Conservation (phyloP, 2,329 filamentous ascomycete species). For the Aspergillus quadrilineatus region DNA sequence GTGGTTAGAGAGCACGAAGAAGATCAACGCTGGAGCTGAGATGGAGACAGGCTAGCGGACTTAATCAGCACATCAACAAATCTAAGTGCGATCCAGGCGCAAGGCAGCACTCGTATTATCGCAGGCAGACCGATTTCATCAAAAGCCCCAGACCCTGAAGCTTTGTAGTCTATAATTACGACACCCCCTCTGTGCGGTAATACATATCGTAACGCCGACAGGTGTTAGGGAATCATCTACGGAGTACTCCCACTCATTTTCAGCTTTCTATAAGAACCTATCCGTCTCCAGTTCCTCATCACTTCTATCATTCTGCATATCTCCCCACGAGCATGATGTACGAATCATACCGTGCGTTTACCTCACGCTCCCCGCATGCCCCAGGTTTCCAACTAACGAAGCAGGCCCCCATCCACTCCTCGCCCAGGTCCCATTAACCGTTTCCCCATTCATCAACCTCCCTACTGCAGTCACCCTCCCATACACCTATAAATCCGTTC, state of each 20-base stretch:
- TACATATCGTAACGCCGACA: not conserved
- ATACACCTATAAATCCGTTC: conserved; percentile 90
- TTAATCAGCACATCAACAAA: not conserved
- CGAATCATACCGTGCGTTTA: conserved; percentile 44
- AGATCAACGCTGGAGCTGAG: conserved; percentile 6
- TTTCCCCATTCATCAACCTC: conserved; percentile 90
- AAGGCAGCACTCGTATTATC: not conserved
- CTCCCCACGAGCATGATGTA: conserved; percentile 36
- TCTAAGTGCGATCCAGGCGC: not conserved
- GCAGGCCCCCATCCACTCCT: conserved; percentile 79
- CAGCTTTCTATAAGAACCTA: not conserved
- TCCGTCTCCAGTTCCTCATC: not conserved
- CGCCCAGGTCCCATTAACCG: conserved; percentile 86
- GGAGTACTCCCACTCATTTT: not conserved
- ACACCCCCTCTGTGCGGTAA: not conserved
- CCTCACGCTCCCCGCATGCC: not conserved
- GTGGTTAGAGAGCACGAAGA: not conserved
- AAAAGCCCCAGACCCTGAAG: not conserved
- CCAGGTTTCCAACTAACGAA: conserved; percentile 5
- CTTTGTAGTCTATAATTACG: not conserved
- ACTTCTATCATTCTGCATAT: not conserved
- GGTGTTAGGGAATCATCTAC: not conserved
- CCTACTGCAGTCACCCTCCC: conserved; percentile 87
- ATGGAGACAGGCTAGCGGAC: not conserved
- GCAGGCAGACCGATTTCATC: not conserved